Base-by-base conservation (phyloP, 2,329 filamentous ascomycete genomes). In the Phialemoniopsis sp. region DNA sequence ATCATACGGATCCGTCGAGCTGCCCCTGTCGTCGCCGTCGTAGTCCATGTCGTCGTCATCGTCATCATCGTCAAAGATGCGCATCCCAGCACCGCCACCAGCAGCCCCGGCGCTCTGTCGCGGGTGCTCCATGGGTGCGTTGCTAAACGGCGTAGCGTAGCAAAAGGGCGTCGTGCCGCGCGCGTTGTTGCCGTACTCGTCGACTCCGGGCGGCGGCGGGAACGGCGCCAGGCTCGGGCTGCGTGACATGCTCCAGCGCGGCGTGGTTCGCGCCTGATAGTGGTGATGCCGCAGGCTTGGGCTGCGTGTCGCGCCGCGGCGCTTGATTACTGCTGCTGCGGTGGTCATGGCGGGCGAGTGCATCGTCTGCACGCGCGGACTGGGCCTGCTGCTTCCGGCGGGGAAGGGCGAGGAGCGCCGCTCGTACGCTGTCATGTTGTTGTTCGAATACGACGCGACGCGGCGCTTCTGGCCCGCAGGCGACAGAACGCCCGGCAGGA, bases 61-160 rank as follows among this genome's bases (percentile, higher is more conserved):
- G 29, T 60, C 53, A 6, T 51, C 44, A 3, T 53, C 48, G 35
- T 56, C 46, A 39, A 51, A 34, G 32, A 38, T 37, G 7, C 42
- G 33, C 8, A 42, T 29, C 29, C 15, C 33, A 51, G 18, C 46
- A 46, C 0, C 38, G 47, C 2, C 50, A 35, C 14, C 34, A 37
- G n/a, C 17, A 33, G 28, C 28, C 29, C n/a, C 32, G 28, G 14
- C 12, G 28, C 28, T 16, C 37, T 29, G 26, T 15, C 46, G 46
- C 3, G 51, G 50, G 8, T 64, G 62, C 14, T 74, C 70, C 12
- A 67, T 57, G 1, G 77, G 70, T 4, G 69, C 76, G 44, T 80
- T 82, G 52, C 84, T 89, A 54, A 83, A 72, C 0, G 86, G 86
- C 1, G 86, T 90, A 3, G 84, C 83, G 52, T 89, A 89, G n/a